Evolutionary conservation across 2,329 filamentous ascomycete species (phyloP).

Genomic region (Monilinia fructicola): DNA sequence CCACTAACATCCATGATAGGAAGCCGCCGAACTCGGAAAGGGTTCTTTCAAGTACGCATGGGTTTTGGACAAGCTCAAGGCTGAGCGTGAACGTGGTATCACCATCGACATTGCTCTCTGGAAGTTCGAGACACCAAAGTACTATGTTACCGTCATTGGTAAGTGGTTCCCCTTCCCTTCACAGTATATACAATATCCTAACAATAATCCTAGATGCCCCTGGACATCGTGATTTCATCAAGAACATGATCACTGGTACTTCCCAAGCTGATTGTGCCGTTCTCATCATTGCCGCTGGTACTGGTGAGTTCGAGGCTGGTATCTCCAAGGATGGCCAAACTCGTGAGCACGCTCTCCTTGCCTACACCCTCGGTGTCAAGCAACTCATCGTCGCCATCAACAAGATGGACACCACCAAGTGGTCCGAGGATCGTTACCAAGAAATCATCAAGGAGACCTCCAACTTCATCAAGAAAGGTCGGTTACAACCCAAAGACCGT

Average conservation of each 20-base stretch:
- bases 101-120: conserved; percentile 99
- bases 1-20: conserved; percentile 53
- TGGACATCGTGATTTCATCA: conserved; percentile 99
- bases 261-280: conserved; percentile 99
- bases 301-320: conserved; percentile 99
- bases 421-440: conserved; percentile 92
- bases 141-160: conserved; percentile 98
- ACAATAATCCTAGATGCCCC: conserved; percentile 69
- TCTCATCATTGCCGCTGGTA: conserved; percentile 99
- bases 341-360: conserved; percentile 99
- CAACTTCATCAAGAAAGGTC: conserved; percentile 99
- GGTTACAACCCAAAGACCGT: conserved; percentile 99
- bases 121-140: conserved; percentile 99
- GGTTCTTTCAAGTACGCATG: conserved; percentile 99
- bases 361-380: conserved; percentile 99
- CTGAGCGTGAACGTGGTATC: conserved; percentile 99
- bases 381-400: conserved; percentile 99
- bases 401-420: conserved; percentile 99
- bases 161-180: conserved; percentile 43
- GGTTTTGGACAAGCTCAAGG: conserved; percentile 99
- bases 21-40: conserved; percentile 99
- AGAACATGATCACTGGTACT: conserved; percentile 99
- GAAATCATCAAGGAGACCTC: conserved; percentile 99
- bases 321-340: conserved; percentile 99
- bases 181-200: conserved; percentile 16